Conservation (phyloP, 345 rosid species). For the Brassica carinata region DNA sequence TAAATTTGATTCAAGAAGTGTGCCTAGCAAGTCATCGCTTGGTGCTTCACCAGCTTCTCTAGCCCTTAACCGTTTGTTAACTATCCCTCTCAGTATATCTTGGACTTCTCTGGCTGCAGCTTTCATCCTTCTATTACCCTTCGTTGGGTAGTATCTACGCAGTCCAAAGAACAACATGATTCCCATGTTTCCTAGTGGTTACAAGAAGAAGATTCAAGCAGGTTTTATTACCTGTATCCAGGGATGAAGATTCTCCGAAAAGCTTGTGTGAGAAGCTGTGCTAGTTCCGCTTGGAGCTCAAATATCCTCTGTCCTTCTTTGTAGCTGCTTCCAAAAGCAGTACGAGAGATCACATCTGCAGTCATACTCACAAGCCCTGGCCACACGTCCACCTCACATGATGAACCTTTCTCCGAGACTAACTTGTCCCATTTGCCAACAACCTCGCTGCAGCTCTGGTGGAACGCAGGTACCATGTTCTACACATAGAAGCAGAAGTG, state of each 20-base stretch:
- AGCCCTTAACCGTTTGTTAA: constrained; percentile 40
- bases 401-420: constrained; percentile 15
- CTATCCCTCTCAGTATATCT: constrained; percentile 35
- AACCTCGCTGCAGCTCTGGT: constrained; percentile 37
- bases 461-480: constrained; percentile 42
- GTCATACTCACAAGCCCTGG: constrained; percentile 44
- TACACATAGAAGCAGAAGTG: neutral
- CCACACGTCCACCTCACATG: constrained; percentile 46
- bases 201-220: neutral
- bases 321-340: constrained; percentile 70
- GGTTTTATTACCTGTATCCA: constrained; percentile 53
- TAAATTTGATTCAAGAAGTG: constrained; percentile 51
- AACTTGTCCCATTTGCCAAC: constrained; percentile 39
- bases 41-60: constrained; percentile 40
- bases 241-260: constrained; percentile 46
- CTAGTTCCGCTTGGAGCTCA: constrained; percentile 47
- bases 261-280: constrained; percentile 37
- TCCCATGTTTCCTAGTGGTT: neutral
- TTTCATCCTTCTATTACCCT: constrained; percentile 45
- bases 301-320: constrained; percentile 72
- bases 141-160: constrained; percentile 43
- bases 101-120: constrained; percentile 32
- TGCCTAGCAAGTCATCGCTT: constrained; percentile 42
- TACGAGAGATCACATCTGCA: constrained; percentile 48
- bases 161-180: neutral